A percentile compares a stretch with the other conserved stretches of the same genome.
Evolutionary conservation across 352 stramenopile genomes (phyloP).

Genomic region (Phytophthora pisi): DNA sequence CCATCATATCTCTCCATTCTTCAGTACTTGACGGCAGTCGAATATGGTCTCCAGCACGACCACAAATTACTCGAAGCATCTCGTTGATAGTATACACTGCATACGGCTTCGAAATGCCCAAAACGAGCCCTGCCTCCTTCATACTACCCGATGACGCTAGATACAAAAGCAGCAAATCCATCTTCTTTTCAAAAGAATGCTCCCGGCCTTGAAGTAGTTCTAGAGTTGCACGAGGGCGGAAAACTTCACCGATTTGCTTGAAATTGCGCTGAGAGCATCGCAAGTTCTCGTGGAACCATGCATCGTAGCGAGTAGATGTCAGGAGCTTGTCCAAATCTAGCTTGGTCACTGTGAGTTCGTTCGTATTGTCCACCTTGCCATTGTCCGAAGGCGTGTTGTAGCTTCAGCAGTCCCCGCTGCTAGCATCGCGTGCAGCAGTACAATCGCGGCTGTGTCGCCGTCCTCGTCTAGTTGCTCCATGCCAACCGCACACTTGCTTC

Average conservation of each 20-base stretch:
- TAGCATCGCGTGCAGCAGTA: background rate
- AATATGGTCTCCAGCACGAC: background rate
- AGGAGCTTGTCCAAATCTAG: background rate
- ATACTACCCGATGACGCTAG: conserved; percentile 6
- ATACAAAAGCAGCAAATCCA: conserved; percentile 1
- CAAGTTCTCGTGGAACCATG: background rate
- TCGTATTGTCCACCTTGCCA: background rate
- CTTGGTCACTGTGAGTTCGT: background rate
- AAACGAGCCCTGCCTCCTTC: background rate
- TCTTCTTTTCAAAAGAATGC: conserved; percentile 11
- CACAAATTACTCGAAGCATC: background rate
- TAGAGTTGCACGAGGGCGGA: background rate
- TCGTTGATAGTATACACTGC: conserved; percentile 1
- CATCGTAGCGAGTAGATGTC: background rate
- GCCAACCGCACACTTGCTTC: background rate
- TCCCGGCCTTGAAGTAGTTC: background rate
- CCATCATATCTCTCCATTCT: conserved; percentile 2
- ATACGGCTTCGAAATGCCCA: background rate
- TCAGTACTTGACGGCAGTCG: background rate
- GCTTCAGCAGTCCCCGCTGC: background rate
- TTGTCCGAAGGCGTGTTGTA: background rate
- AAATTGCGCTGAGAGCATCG: background rate
- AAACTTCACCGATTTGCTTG: background rate
- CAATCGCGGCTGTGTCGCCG: background rate
- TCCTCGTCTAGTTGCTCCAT: background rate